These are phyloP conservation scores for Saccharomycopsis javanensis DNA, from an alignment of 805 yeast genomes.

Conservation along the genomic window DNA sequence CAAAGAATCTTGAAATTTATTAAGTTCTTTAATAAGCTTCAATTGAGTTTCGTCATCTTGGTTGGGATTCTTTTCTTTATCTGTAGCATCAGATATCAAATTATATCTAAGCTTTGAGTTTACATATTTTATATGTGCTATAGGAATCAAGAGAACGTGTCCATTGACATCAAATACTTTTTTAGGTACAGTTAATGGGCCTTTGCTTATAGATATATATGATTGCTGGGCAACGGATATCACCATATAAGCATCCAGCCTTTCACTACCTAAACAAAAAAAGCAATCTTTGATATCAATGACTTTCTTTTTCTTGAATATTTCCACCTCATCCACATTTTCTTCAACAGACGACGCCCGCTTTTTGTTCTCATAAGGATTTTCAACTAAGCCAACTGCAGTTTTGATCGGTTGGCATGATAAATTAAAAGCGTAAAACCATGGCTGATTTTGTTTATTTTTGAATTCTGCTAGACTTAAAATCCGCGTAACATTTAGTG, in stretches of 20 bases:
- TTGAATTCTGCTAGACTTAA: conserved; percentile 53
- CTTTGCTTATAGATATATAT: conserved; percentile 75
- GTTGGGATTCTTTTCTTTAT: conserved; percentile 20
- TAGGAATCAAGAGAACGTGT: conserved; percentile 72
- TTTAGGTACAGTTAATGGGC: conserved; percentile 58
- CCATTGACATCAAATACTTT: conserved; percentile 45
- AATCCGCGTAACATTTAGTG: conserved; percentile 43
- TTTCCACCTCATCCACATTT: neutral
- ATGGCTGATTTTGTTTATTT: conserved; percentile 41
- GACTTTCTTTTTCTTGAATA: conserved; percentile 26
- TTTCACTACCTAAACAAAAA: conserved; percentile 75
- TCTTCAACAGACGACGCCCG: neutral
- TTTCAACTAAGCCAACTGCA: conserved; percentile 19
- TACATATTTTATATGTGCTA: conserved; percentile 54
- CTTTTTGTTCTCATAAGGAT: conserved; percentile 7
- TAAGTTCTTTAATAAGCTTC: conserved; percentile 20
- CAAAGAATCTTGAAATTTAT: conserved; percentile 25
- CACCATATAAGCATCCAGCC: conserved; percentile 70
- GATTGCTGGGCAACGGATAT: conserved; percentile 58
- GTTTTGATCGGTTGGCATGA: conserved; percentile 9
- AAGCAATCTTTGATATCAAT: conserved; percentile 61
- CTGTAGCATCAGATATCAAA: neutral
- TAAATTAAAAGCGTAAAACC: conserved; percentile 69
- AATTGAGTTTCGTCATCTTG: neutral
- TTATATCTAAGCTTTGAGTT: neutral